Evolutionary conservation across 306 rosid genomes (phyloP).

Genomic region (Pterocarpus santalinus): DNA sequence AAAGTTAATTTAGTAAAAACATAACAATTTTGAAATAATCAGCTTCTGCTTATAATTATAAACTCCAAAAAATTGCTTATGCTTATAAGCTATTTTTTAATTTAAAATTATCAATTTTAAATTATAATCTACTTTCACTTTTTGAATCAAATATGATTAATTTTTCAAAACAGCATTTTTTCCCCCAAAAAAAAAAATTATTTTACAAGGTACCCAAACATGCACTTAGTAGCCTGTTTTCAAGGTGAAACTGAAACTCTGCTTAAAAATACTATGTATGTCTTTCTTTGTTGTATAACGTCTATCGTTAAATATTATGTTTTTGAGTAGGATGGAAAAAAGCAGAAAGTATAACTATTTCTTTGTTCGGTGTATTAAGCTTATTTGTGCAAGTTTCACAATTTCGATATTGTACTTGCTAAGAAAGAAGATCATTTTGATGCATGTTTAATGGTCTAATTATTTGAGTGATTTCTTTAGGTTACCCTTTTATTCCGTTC

Average conservation of each 20-base stretch:
- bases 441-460: not conserved
- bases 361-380: conserved; percentile 92
- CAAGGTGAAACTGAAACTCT: conserved; percentile 58
- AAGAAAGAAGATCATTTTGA: not conserved
- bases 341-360: conserved; percentile 86
- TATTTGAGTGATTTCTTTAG: conserved; percentile 51
- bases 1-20: no score
- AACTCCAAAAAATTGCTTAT: no score
- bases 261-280: not conserved
- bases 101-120: no score
- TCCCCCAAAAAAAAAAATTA: no score
- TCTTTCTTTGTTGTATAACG: conserved; percentile 3
- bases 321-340: conserved; percentile 78
- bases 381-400: conserved; percentile 72
- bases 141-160: no score
- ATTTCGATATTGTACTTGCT: not conserved
- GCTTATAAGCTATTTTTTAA: no score
- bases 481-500: conserved; percentile 91
- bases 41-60: no score
- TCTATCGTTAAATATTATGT: conserved; percentile 1
- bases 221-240: no score
- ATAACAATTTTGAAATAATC: no score
- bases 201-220: no score
- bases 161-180: no score
- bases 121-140: no score